phyloP scores from a whole-genome alignment of 768 basidiomycete species.

The Phlebiopsis gigantea region DNA sequence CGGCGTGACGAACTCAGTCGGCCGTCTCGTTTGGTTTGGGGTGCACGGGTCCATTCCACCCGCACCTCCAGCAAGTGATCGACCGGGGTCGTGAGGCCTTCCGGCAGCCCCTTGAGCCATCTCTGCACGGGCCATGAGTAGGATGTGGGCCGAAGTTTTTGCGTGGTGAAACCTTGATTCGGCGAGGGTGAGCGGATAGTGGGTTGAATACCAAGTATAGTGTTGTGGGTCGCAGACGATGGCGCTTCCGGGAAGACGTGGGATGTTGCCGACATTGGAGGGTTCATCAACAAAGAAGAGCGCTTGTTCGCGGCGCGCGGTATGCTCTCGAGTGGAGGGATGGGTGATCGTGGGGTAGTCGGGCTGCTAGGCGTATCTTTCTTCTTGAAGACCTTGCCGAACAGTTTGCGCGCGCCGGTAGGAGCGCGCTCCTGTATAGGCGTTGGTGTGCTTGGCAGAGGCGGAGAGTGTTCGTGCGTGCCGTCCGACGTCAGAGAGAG shows the following conservation, averaged over 20 bases:
- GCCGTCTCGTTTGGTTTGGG: conserved; percentile 13
- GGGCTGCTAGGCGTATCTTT: conserved; percentile 33
- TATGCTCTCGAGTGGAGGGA: conserved; percentile 1
- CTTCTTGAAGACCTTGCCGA: conserved; percentile 69
- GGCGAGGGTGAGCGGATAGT: conserved; percentile 45
- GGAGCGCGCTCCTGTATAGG: conserved; percentile 26
- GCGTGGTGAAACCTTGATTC: conserved; percentile 21
- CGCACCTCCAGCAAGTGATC: conserved; percentile 55
- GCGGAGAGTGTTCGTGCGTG: conserved; percentile 12
- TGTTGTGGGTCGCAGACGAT: conserved; percentile 29
- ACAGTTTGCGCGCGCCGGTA: conserved; percentile 51
- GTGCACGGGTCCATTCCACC: conserved; percentile 68
- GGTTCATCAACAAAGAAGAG: conserved; percentile 12
- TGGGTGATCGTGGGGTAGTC: conserved; percentile 18
- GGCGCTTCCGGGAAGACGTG: conserved; percentile 9
- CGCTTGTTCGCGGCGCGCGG: conserved; percentile 15
- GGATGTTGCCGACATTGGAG: conserved; percentile 2
- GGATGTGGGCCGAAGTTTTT: conserved; percentile 32
- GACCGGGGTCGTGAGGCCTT: conserved; percentile 38
- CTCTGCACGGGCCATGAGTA: conserved; percentile 75
- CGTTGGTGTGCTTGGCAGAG: conserved; percentile 9
- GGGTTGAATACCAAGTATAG: conserved; percentile 67
- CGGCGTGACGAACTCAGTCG: conserved; percentile 2
- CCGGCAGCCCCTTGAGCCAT: conserved; percentile 63
- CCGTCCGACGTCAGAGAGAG: conserved; percentile 11